phyloP scores from a whole-genome alignment of 352 stramenopile species.

The Globisporangium acanthophoron region DNA sequence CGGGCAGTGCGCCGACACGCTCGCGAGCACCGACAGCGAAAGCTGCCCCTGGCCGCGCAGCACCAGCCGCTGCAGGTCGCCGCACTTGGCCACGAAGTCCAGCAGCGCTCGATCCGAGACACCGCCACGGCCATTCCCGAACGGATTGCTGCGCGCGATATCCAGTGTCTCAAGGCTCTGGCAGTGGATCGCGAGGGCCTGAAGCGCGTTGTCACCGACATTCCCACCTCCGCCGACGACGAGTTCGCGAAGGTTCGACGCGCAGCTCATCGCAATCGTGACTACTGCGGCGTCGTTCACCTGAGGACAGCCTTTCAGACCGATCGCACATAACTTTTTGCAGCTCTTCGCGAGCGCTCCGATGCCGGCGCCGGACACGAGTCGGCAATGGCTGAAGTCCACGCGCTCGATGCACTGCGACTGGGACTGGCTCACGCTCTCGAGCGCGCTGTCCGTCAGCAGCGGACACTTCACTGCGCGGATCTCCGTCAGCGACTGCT shows the following conservation, averaged over 20 bases:
- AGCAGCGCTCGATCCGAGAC: constrained; percentile 41
- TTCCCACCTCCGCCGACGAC: constrained; percentile 42
- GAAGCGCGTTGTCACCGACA: constrained; percentile 34
- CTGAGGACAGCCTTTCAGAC: constrained; percentile 52
- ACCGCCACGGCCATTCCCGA: constrained; percentile 42
- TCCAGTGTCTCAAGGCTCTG: constrained; percentile 33
- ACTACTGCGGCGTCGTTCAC: constrained; percentile 35
- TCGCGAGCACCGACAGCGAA: constrained; percentile 29
- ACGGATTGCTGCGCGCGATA: constrained; percentile 62
- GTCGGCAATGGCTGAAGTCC: constrained; percentile 58
- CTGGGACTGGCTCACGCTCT: constrained; percentile 19
- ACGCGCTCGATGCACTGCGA: constrained; percentile 30
- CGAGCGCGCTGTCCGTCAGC: constrained; percentile 38
- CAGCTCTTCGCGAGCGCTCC: constrained; percentile 22
- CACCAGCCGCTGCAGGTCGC: constrained; percentile 30
- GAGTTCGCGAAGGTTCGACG: constrained; percentile 24
- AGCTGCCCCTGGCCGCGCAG: constrained; percentile 52
- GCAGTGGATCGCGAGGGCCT: constrained; percentile 37
- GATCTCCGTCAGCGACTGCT: constrained; percentile 31
- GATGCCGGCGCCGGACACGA: constrained; percentile 36
- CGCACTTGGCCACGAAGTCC: constrained; percentile 39
- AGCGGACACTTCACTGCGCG: constrained; percentile 45
- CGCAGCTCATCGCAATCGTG: constrained; percentile 28
- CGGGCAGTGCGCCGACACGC: constrained; percentile 31
- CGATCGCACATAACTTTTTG: constrained; percentile 26